These are phyloP conservation scores for Neospora caninum DNA, from an alignment of 169 alveolate genomes.

Conservation along the genomic window DNA sequence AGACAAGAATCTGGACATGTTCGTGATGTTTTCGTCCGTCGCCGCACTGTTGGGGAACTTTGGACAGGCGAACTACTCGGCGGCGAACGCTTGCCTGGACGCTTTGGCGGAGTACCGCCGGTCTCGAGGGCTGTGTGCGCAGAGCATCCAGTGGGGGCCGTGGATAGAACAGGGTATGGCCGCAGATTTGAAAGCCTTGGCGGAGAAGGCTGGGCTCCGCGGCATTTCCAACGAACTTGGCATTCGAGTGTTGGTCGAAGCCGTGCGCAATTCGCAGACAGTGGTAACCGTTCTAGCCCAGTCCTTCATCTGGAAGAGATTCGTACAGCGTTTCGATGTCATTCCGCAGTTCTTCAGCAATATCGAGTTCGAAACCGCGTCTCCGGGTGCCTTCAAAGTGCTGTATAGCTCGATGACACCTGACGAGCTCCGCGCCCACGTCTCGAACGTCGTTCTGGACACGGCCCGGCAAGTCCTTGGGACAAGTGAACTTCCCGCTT, in stretches of 20 bases:
- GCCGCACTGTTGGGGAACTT: conserved; percentile 77
- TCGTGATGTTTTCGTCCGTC: conserved; percentile 76
- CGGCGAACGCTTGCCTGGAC: conserved; percentile 75
- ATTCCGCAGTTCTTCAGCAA: conserved; percentile 55
- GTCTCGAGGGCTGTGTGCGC: conserved; percentile 65
- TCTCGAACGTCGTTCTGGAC: conserved; percentile 43
- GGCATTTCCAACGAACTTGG: conserved; percentile 77
- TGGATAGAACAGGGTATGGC: conserved; percentile 77
- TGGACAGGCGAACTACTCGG: conserved; percentile 77
- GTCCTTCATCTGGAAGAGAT: conserved; percentile 71
- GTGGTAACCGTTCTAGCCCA: conserved; percentile 71
- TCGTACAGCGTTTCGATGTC: conserved; percentile 54
- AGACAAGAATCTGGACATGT: conserved; percentile 58
- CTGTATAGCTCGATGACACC: conserved; percentile 48
- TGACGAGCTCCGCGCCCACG: conserved; percentile 15
- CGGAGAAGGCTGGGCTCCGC: conserved; percentile 69
- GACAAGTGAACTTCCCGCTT: conserved; percentile 44
- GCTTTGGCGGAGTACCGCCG: conserved; percentile 65
- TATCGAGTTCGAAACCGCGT: conserved; percentile 32
- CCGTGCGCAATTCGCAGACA: conserved; percentile 21
- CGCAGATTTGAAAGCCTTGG: conserved; percentile 47
- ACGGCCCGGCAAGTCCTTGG: conserved; percentile 61
- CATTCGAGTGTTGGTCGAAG: conserved; percentile 64
- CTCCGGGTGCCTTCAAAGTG: conserved; percentile 26
- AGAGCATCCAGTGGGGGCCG: conserved; percentile 77